Base-by-base conservation (phyloP, 2,329 filamentous ascomycete species). In the Bimuria novae-zelandiae region DNA sequence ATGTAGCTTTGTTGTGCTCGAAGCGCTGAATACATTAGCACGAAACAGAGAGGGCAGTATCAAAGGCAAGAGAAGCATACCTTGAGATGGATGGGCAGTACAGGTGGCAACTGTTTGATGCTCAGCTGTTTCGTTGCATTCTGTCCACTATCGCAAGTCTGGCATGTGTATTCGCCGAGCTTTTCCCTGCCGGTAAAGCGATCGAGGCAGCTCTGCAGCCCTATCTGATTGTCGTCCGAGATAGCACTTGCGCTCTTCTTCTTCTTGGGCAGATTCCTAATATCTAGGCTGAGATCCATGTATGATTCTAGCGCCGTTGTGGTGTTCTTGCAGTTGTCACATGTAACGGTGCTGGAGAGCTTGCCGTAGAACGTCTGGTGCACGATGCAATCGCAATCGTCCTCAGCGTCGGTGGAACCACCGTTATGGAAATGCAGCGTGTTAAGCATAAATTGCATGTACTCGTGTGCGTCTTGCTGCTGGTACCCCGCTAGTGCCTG, bases 401-500 rank as follows among this genome's bases (percentile, higher is more conserved):
- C 68, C 22, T 69, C 69, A 7, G 56, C 76, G 44, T 68, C 56
- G 36, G 68, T 62, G 3, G 69, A 65, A 41, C 89, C 87, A 12
- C 87, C 87, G 63, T 92, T 94, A 35, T 91, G 79, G 8, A 77
- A 85, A 69, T 97, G 93, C 14, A 99, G 81, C 64, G 94, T 90
- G 76, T 97, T 93, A 30, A 95, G 88, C 29, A 97, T 83, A 68
- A 96, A 97, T 70, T 96, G 92, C 73, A 97, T 95, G 76, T 96
- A 97, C 72, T 97, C 93, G 70, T 97, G 93, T 0, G 93, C 93
- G 69, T 97, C 93, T 77, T 97, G 93, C 75, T 97, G 93, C 66
- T 92, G 90, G 65, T 95, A 96, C 10, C 92, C 94, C 1, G 93
- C 90, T 19, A 81, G 67, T 16, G 75, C 71, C 72, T 74, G 37